Conservation (phyloP, 2,329 filamentous ascomycete genomes). For the Claviceps pazoutovae region DNA sequence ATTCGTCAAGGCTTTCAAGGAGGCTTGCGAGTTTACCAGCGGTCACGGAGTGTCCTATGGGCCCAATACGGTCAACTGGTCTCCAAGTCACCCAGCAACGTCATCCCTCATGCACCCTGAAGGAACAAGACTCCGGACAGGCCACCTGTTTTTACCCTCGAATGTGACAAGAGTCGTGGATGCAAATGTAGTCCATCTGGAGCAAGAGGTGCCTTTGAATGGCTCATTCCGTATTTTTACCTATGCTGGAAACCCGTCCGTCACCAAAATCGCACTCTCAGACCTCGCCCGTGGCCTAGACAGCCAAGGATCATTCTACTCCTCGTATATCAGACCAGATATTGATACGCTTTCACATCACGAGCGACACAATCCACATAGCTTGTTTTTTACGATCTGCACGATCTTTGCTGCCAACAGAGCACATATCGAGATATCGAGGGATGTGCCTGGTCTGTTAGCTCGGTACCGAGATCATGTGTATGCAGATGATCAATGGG, state of each 20-base stretch:
- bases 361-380: conserved; percentile 76
- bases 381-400: conserved; percentile 65
- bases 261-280: conserved; percentile 46
- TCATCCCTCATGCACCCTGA: conserved; percentile 55
- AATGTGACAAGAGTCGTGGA: conserved; percentile 79
- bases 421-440: conserved; percentile 55
- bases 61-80: conserved; percentile 76
- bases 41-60: conserved; percentile 83
- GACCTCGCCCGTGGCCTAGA: conserved; percentile 56
- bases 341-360: conserved; percentile 53
- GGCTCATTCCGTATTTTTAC: conserved; percentile 78
- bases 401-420: conserved; percentile 59
- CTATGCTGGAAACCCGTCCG: conserved; percentile 57
- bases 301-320: conserved; percentile 58
- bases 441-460: conserved; percentile 56
- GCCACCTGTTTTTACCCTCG: conserved; percentile 61
- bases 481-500: conserved; percentile 74
- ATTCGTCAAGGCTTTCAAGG: conserved; percentile 84
- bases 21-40: conserved; percentile 80
- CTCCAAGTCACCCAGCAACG: conserved; percentile 53
- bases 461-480: conserved; percentile 68
- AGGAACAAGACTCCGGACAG: conserved; percentile 53
- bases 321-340: conserved; percentile 48
- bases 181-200: conserved; percentile 78
- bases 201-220: conserved; percentile 81